Evolutionary conservation across 163 green algal species (phyloP).

Genomic region (Prototheca wickerhamii): DNA sequence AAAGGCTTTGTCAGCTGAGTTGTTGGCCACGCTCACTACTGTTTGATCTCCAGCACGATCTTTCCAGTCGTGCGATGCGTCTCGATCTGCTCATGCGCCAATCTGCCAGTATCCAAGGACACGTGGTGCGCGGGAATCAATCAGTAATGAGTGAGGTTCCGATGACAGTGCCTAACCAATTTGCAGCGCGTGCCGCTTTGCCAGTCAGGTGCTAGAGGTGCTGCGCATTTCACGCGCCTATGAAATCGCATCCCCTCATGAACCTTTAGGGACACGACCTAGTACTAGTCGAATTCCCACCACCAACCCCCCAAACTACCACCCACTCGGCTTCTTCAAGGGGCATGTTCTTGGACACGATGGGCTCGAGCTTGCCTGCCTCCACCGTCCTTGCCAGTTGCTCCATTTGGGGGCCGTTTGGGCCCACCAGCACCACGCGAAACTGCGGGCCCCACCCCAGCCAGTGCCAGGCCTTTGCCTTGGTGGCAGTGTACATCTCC

Average conservation of each 20-base stretch:
- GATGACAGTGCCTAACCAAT: background rate
- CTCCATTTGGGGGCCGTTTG: constrained; percentile 11
- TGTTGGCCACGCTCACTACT: too few species aligned
- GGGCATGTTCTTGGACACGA: constrained; percentile 12
- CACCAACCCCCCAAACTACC: background rate
- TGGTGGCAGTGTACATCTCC: too few species aligned
- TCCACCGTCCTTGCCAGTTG: constrained; percentile 3
- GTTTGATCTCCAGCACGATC: background rate
- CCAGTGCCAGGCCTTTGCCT: background rate
- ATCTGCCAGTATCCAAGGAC: background rate
- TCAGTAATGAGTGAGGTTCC: too few species aligned
- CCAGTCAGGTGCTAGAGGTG: too few species aligned
- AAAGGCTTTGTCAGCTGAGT: too few species aligned
- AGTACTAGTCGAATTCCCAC: background rate
- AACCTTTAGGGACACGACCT: background rate
- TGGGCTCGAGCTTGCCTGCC: constrained; percentile 15
- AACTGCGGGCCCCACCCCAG: constrained; percentile 19
- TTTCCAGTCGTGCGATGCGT: background rate
- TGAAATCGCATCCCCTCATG: too few species aligned
- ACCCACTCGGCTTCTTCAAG: constrained; percentile 17
- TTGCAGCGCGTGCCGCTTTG: too few species aligned
- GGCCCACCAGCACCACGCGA: constrained; percentile 5
- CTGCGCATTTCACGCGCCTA: too few species aligned
- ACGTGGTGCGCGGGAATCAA: too few species aligned
- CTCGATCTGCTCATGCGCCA: background rate